Evolutionary conservation across 805 yeast species (phyloP), one percentile per base, ranked within the genome.

Genomic region (Metschnikowia rubicola): DNA sequence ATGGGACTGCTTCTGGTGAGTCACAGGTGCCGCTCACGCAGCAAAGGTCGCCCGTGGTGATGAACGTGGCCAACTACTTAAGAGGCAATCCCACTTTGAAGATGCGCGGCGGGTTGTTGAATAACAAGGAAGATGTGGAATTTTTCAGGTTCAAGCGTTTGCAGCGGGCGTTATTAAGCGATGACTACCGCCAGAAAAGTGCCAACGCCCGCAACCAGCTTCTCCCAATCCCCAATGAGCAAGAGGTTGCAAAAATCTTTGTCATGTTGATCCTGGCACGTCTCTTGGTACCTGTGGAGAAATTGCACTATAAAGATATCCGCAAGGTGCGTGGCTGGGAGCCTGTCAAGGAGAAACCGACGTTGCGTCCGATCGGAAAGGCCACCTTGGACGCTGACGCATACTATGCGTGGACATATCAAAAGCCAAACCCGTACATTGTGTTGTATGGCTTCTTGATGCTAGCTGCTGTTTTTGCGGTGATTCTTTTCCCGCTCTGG

Each of bases 401-500:
- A 48, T 94, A 94, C 67, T 88, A 80, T 61, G 81, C 83, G 38
- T 94, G 98, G 98, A 74, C 80, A 44, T 90, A 82, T 68, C 80
- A 79, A 48, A 86, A 86, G 41, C 82, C 86, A 28, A 85, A 81
- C 57, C 84, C 90, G 41, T 79, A 65, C 54, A 79, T 86, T 49
- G 62, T 80, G 39, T 63, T 81, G 37, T 82, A 82, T 57, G 84
- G 88, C 8, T 76, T 83, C 3, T 74, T 86, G 54, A 83, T 86
- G 28, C 67, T 92, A 17, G 79, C 78, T 7, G 84, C 79, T 19
- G 75, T 86, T 4, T 80, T 86, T 55, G 73, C 80, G 2, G 63
- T 84, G 30, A 81, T 87, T 32, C 71, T 86, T 60, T 94, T 89
- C 83, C 99, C 98, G 53, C 76, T 94, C 60, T 94, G 99, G 99